Conservation (phyloP, 2,329 filamentous ascomycete species). For the Sporothrix schenckii region DNA sequence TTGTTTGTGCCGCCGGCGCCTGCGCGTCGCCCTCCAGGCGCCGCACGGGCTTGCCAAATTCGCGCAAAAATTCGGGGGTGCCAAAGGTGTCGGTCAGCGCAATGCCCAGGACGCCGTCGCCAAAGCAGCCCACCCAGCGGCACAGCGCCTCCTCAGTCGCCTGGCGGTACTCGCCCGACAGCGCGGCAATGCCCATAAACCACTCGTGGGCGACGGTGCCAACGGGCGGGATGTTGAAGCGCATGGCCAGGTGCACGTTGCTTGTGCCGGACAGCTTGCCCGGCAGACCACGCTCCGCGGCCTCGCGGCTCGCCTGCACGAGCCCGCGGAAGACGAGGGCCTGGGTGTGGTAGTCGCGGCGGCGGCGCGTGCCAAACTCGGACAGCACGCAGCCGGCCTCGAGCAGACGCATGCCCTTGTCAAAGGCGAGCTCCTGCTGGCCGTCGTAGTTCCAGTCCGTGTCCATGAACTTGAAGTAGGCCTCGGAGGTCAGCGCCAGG, state of each 20-base stretch:
- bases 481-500: conserved; percentile 87
- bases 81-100: conserved; percentile 97
- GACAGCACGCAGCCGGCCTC: conserved; percentile 85
- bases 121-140: conserved; percentile 92
- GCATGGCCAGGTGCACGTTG: conserved; percentile 96
- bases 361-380: conserved; percentile 87
- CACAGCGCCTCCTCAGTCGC: conserved; percentile 83
- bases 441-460: conserved; percentile 86
- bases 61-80: conserved; percentile 81
- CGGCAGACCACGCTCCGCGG: conserved; percentile 62
- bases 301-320: conserved; percentile 75
- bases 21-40: conserved; percentile 44
- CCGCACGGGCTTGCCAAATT: conserved; percentile 70
- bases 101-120: conserved; percentile 78
- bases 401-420: conserved; percentile 77
- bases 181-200: conserved; percentile 98
- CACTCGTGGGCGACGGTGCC: conserved; percentile 95
- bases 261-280: conserved; percentile 86
- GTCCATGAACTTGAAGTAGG: conserved; percentile 97
- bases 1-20: neutral
- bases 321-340: conserved; percentile 87
- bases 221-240: conserved; percentile 79
- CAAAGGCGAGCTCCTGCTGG: conserved; percentile 81
- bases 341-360: conserved; percentile 93
- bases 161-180: conserved; percentile 79